Base-by-base conservation (phyloP, 495 filamentous ascomycete genomes). In the Clavariopsis aquatica region DNA sequence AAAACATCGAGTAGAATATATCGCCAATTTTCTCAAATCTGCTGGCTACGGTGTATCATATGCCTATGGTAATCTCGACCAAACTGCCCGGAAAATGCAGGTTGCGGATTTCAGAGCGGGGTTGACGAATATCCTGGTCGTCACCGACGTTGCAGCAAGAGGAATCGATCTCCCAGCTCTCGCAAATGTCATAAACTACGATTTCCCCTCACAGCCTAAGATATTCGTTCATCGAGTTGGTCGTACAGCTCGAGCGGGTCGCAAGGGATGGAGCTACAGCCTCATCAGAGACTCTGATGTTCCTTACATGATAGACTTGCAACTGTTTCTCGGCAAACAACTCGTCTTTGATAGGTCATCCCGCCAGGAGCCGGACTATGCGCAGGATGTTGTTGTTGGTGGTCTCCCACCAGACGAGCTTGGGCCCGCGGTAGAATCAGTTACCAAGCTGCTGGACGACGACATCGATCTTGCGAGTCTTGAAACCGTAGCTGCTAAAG, bases 131-230 rank as follows among this genome's bases (percentile, higher is more conserved):
- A 92, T 98, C 49, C 77, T 98, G 0, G 91, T 98, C n/a, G 93
- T 96, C 31, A 99, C 94, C 5, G 94, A 99, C 75, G 92, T 99
- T 31, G 94, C 95, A 13, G 94, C 94, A 12, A 83, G 94, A 79
- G 94, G 94, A 82, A 95, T 99, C 63, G 94, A 99, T 86, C 96
- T 98, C 65, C 94, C 94, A 0, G 81, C 96, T 31, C 85, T 99
- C 12, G 92, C 91, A 43, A 97, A 99, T 72, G 94, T 98, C 54
- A 94, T 99, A 78, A 98, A 99, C 79, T 99, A 95, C 79, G 92
- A 98, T 66, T 98, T 99, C 71, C 94, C 94, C 2, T 87, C 93
- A 5, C 93, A 98, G 69, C 92, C 94, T 24, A 99, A 99, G 75
- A 85, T 98, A 19, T 98, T 93, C 69, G 88, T 99, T 61, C 94